Evolutionary conservation across 306 rosid genomes (phyloP), one percentile per base, ranked within the genome.

Genomic region (Nissolia schottii): DNA sequence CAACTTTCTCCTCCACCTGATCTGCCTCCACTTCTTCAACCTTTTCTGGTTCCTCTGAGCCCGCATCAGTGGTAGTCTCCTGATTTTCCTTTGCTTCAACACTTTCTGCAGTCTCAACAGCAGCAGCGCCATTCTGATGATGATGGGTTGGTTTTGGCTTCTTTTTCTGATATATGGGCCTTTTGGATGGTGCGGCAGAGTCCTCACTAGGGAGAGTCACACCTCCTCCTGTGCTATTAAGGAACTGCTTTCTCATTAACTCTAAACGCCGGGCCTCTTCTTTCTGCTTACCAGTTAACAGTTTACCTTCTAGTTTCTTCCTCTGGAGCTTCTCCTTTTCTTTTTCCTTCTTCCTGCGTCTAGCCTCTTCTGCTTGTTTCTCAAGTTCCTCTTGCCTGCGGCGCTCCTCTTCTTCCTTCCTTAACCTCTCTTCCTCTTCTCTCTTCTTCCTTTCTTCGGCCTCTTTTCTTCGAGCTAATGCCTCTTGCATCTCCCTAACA

Each of bases 401-500:
- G 45, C 90, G 81, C 84, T 91, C 96, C 81, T 91, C 99, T 77
- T 94, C 97, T 70, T 94, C 96, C 76, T 66, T 91, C 85, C 82
- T 91, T 79, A 82, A 82, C 87, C n/a, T 91, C 81, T 91, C 99
- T 73, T 91, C 97, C 63, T 88, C 95, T 82, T 94, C 99, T 80
- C 25, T 85, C 83, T 76, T 86, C 84, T 79, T 82, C 85, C 83
- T 84, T 71, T 91, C 97, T 77, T 94, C 99, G 2, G 84, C 89
- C 83, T 94, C 99, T 78, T 89, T 75, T 25, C 96, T 78, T 84
- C 95, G 67, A 66, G 99, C 96, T 40, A 94, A 75, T 56, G 92
- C 93, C 82, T 94, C 99, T 83, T 88, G 97, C 95, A 91, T 94
- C 87, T 94, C 99, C 85, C 97, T 91, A 22, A 94, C 97, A 86